phyloP scores from a whole-genome alignment of 176 grass and related monocot genomes.

The Oryza officinalis region DNA sequence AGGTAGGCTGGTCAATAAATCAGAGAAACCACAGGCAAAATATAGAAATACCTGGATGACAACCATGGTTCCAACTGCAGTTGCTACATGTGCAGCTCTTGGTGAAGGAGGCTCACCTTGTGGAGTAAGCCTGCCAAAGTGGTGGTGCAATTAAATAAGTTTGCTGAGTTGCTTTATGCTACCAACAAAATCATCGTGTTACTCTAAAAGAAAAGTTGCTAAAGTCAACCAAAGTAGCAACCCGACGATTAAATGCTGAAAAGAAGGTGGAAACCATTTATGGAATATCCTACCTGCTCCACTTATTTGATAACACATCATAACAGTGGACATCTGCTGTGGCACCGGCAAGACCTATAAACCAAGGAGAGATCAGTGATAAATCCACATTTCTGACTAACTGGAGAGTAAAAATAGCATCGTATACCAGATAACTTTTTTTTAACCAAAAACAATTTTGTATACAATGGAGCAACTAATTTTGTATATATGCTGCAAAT shows the following conservation, averaged over 20 bases:
- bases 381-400: conserved; percentile 6
- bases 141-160: conserved; percentile 24
- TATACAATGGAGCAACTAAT: conserved; percentile 4
- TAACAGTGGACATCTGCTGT: conserved; percentile 99
- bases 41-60: conserved; percentile 85
- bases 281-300: conserved; percentile 83
- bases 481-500: background rate
- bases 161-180: background rate
- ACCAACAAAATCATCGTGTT: conserved; percentile 22
- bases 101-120: conserved; percentile 95
- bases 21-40: background rate
- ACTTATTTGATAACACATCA: conserved; percentile 88
- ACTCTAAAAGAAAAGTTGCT: conserved; percentile 14
- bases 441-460: background rate
- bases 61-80: conserved; percentile 99
- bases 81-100: conserved; percentile 97
- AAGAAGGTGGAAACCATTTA: conserved; percentile 30
- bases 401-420: conserved; percentile 11
- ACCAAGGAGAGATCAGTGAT: conserved; percentile 27
- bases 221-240: conserved; percentile 25
- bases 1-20: background rate
- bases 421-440: background rate
- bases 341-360: conserved; percentile 91
- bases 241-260: conserved; percentile 20
- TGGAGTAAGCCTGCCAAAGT: conserved; percentile 79